phyloP scores from a whole-genome alignment of 2,329 filamentous ascomycete species.

The Trichophyton mentagrophytes region DNA sequence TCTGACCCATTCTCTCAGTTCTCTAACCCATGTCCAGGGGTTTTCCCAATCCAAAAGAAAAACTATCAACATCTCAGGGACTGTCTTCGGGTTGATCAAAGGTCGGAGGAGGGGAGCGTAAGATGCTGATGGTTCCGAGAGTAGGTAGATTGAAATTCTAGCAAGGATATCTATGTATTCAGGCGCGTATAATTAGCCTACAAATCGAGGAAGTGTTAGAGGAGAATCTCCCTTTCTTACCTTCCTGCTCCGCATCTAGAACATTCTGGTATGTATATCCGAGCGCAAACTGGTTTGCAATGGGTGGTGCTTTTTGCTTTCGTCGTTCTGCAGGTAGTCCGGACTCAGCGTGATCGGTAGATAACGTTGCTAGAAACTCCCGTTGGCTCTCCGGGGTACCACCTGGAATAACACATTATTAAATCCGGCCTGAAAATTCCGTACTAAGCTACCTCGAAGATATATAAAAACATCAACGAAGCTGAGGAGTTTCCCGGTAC shows the following conservation, averaged over 20 bases:
- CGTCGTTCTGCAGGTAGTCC: conserved; percentile 35
- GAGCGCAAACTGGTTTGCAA: conserved; percentile 83
- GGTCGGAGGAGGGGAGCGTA: conserved; percentile 75
- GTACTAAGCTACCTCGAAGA: neutral
- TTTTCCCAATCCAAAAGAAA: conserved; percentile 92
- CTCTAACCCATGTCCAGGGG: conserved; percentile 82
- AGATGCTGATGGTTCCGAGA: conserved; percentile 69
- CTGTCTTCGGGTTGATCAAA: conserved; percentile 68
- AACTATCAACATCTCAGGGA: conserved; percentile 76
- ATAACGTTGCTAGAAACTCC: conserved; percentile 60
- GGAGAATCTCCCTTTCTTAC: conserved; percentile 33
- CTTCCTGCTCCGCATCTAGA: conserved; percentile 84
- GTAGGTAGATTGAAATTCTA: conserved; percentile 75
- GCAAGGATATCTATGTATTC: conserved; percentile 61
- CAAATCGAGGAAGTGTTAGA: neutral
- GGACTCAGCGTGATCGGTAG: conserved; percentile 31
- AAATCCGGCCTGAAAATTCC: neutral
- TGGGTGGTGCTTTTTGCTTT: conserved; percentile 52
- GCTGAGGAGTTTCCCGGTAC: conserved; percentile 15
- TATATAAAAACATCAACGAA: neutral
- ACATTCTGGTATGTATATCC: conserved; percentile 95
- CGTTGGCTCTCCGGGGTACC: conserved; percentile 71
- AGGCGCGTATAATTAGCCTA: neutral
- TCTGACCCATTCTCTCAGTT: conserved; percentile 79
- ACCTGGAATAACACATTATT: conserved; percentile 38